Conservation (phyloP, 2,329 filamentous ascomycete genomes). For the Ophiostoma himal-ulmi region DNA sequence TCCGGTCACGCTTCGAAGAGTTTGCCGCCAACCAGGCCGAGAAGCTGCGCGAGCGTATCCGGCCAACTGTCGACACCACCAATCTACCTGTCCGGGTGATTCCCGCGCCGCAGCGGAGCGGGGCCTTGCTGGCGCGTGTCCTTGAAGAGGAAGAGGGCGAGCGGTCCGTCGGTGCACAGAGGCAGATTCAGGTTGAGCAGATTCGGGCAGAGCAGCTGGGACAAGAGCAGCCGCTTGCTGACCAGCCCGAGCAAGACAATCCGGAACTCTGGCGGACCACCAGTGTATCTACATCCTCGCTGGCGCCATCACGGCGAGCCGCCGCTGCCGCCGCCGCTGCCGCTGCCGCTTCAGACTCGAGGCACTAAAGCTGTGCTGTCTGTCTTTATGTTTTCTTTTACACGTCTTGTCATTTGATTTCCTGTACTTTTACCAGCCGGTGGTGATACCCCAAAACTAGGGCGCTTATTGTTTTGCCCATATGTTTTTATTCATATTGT, state of each 20-base stretch:
- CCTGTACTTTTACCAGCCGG: slow-evolving; percentile 14
- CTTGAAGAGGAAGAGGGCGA: slow-evolving; percentile 47
- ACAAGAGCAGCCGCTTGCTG: not conserved
- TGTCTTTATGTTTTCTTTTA: not conserved
- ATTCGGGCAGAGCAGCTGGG: not conserved
- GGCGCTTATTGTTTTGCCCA: slow-evolving; percentile 10
- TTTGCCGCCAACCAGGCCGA: slow-evolving; percentile 58
- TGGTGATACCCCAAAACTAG: slow-evolving; percentile 21
- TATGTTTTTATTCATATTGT: not conserved
- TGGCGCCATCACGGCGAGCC: slow-evolving; percentile 6
- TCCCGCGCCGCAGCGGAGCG: slow-evolving; percentile 54
- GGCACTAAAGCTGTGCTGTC: not conserved
- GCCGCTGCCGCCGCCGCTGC: not conserved
- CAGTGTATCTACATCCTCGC: slow-evolving; percentile 19
- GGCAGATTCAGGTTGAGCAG: not conserved
- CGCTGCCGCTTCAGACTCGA: not conserved
- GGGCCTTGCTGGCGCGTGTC: slow-evolving; percentile 51
- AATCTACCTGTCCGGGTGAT: slow-evolving; percentile 55
- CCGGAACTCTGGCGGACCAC: slow-evolving; percentile 17
- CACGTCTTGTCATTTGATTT: slow-evolving; percentile 6
- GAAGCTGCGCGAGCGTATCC: slow-evolving; percentile 51
- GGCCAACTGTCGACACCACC: slow-evolving; percentile 49
- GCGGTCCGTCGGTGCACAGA: slow-evolving; percentile 4
- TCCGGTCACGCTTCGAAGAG: slow-evolving; percentile 52
- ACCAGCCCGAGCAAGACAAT: not conserved